Evolutionary conservation across 371 early-diverging fungal genomes (phyloP), one percentile per base, ranked within the genome.

Genomic region (Mortierella sp.): DNA sequence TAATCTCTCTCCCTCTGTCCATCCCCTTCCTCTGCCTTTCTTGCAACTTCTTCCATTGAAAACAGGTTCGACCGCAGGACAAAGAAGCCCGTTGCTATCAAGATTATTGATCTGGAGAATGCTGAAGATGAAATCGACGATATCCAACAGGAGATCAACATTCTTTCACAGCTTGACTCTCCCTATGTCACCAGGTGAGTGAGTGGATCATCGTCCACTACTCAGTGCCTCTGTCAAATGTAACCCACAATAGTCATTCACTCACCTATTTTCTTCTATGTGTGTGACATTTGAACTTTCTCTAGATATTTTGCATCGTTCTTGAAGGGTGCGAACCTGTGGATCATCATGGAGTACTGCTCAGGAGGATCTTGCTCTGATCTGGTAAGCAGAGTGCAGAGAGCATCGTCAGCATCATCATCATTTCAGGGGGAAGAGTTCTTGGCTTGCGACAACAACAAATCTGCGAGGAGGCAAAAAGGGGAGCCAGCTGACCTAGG

Each of bases 111-210:
- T 83, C 90, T 98, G 38, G 98, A 97, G 87, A 93, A 95, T 81
- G 97, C 98, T 38, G 99, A 99, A 86, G 99, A 99, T 81, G 98
- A 99, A 83, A 98, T 99, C 79, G 98, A 98, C 80, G 99, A 99
- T 89, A 98, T 99, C 84, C 98, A 97, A 86, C 96, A 97, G 87
- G 99, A 99, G 84, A 99, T 99, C 87, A 94, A 93, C 71, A 98
- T 99, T 74, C 91, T 99, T 26, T 96, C 97, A 28, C 98, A 98
- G 82, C 90, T 98, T 72, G 96, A 98, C 82, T 97, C 97, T 13
- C 93, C 92, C 45, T 95, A 94, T 88, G 96, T 98, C 58, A 98
- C 97, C 78, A 96, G 95, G 95, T 96, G 75, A 5, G 42, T 38
- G 42, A 5, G 42, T 34, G 11, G 68, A 68, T 68, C 58, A 28